Evolutionary conservation across 2,329 filamentous ascomycete species (phyloP).

Genomic region (Ilyonectria sp.): DNA sequence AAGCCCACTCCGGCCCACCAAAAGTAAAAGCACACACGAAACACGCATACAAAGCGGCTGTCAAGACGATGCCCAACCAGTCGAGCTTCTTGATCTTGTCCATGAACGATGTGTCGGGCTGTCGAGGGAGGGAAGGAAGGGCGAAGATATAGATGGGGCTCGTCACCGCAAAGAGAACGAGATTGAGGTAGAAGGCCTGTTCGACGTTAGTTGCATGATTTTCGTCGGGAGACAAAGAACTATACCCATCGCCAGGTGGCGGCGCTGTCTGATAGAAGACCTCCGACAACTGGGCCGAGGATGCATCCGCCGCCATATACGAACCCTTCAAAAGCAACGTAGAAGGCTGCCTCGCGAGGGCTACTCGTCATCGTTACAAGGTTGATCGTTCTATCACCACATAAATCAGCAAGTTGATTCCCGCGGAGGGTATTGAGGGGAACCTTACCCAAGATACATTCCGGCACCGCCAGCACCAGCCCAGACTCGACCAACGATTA

Average conservation of each 20-base stretch:
- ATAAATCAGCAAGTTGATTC: not conserved
- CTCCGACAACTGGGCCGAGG: slow-evolving; percentile 59
- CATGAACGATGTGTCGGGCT: slow-evolving; percentile 39
- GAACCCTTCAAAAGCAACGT: slow-evolving; percentile 45
- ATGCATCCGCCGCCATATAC: slow-evolving; percentile 59
- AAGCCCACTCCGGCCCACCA: slow-evolving; percentile 62
- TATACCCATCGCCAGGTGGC: slow-evolving; percentile 58
- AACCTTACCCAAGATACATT: slow-evolving; percentile 40
- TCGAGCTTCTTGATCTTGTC: slow-evolving; percentile 58
- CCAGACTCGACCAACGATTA: slow-evolving; percentile 63
- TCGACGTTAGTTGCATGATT: slow-evolving; percentile 41
- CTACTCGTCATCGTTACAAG: slow-evolving; percentile 28
- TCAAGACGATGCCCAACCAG: slow-evolving; percentile 61
- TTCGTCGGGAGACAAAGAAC: not conserved
- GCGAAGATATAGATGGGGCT: slow-evolving; percentile 50
- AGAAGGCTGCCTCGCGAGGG: slow-evolving; percentile 46
- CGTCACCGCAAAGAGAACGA: slow-evolving; percentile 59
- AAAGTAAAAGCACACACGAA: slow-evolving; percentile 65
- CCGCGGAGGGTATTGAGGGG: not conserved
- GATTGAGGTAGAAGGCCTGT: slow-evolving; percentile 68
- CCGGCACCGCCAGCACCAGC: slow-evolving; percentile 57
- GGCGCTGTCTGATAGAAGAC: slow-evolving; percentile 56
- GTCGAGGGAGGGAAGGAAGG: slow-evolving; percentile 45
- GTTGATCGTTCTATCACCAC: slow-evolving; percentile 29
- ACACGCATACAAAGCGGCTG: slow-evolving; percentile 55